Base-by-base conservation (phyloP, 768 basidiomycete genomes). In the Gymnopilus junonius region DNA sequence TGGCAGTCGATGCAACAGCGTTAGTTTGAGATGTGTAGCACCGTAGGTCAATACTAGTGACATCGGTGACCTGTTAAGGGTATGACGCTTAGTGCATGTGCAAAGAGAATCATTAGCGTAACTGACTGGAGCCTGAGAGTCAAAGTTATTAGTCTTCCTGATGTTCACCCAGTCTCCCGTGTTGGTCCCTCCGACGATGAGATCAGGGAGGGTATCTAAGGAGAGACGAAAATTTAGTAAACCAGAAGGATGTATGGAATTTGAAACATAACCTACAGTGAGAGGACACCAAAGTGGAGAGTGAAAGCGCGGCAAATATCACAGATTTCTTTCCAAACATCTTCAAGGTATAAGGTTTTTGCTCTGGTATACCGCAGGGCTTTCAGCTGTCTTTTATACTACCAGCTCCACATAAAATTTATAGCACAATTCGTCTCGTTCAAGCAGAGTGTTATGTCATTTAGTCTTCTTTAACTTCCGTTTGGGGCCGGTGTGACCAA, bases 31-130 rank as follows among this genome's bases (percentile, higher is more conserved):
- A 79, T 60, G 76, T 79, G 70, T 85, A 83, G 73, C 83, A 85
- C 37, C 82, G 74, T 70, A 85, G 76, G 59, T 83, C 82, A n/a
- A 72, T 50, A 64, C 80, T 82, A 43, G 71, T 81, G 37, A 84
- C 82, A 62, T 83, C 79, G 29, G 77, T 79, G 29, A 84, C 80
- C 80, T 81, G 50, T n/a, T n/a, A n/a, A n/a, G n/a, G n/a, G n/a
- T n/a, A n/a, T n/a, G n/a, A n/a, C n/a, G n/a, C n/a, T n/a, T n/a
- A n/a, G n/a, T n/a, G n/a, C n/a, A n/a, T n/a, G n/a, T n/a, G n/a
- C n/a, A n/a, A n/a, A n/a, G n/a, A n/a, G n/a, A n/a, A n/a, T n/a
- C n/a, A n/a, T n/a, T n/a, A n/a, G n/a, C n/a, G n/a, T n/a, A n/a
- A 67, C 73, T 10, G 27, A 82, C 79, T 3, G 81, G 81, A 32